Percentiles rank a stretch among this genome's conserved stretches.
Conservation (phyloP, 75 land plant species). For the Pinus taeda region DNA sequence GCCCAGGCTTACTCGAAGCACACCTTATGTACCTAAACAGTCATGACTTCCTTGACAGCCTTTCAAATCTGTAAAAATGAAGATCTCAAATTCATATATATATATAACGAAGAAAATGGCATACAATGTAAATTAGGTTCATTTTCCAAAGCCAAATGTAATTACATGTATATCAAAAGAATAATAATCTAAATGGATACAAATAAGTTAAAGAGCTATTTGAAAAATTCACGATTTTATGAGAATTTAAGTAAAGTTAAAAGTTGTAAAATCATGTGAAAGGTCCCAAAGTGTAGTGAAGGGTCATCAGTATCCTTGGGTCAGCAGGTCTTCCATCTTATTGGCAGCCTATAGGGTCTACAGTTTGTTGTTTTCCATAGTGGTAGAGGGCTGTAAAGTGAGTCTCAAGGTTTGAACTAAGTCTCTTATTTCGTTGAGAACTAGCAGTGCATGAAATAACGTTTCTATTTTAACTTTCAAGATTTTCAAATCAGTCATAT, state of each 20-base stretch:
- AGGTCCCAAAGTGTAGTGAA: not conserved
- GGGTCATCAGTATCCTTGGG: not conserved
- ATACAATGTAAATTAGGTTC: no score
- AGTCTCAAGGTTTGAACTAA: no score
- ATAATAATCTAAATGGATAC: not conserved
- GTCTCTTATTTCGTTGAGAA: no score
- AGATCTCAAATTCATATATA: not conserved
- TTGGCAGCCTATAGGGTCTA: not conserved
- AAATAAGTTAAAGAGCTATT: not conserved
- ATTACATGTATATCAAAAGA: not conserved
- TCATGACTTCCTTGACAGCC: constrained; percentile 57
- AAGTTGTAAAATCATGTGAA: not conserved
- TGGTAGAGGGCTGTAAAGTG: not conserved
- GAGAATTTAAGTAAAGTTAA: not conserved
- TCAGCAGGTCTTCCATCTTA: not conserved
- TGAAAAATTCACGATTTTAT: not conserved
- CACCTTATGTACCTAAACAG: constrained; percentile 78
- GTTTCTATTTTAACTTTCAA: no score
- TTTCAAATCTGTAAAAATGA: constrained; percentile 52
- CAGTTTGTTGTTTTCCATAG: not conserved
- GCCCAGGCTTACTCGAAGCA: constrained; percentile 85
- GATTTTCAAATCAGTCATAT: no score
- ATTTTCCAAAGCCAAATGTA: no score
- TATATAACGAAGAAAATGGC: no score
- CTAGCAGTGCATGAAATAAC: no score